Percentiles rank a stretch among this genome's conserved stretches.
phyloP scores from a whole-genome alignment of 2,329 filamentous ascomycete species.

The Nigrospora sphaerica region DNA sequence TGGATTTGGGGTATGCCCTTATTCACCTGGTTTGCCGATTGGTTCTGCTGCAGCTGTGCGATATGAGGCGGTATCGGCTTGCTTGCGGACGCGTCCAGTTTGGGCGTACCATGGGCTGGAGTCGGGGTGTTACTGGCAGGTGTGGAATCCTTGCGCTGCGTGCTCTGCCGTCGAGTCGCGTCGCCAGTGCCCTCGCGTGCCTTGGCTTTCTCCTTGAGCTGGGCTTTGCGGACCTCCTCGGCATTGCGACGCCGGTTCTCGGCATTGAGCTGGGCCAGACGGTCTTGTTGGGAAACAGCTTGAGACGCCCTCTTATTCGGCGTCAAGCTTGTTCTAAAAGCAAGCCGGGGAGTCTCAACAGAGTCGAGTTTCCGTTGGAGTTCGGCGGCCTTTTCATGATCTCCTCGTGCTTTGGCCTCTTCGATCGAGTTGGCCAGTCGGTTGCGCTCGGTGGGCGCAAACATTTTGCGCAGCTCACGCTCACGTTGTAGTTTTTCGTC shows the following conservation, averaged over 20 bases:
- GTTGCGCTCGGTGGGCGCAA: constrained; percentile 60
- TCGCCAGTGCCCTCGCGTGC: constrained; percentile 54
- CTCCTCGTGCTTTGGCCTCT: constrained; percentile 56
- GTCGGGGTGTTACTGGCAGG: constrained; percentile 44
- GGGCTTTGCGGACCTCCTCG: constrained; percentile 86
- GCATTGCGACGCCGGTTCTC: constrained; percentile 78
- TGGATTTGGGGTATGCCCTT: constrained; percentile 63
- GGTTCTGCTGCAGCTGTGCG: constrained; percentile 45
- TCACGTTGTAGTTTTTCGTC: constrained; percentile 70
- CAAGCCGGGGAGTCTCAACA: constrained; percentile 62
- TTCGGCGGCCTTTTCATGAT: constrained; percentile 48
- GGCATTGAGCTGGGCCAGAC: constrained; percentile 74
- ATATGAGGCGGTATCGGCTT: constrained; percentile 40
- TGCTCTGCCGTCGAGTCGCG: constrained; percentile 55
- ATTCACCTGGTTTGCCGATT: constrained; percentile 46
- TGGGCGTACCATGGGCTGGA: constrained; percentile 47
- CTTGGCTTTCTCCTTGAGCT: constrained; percentile 70
- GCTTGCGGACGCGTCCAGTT: constrained; percentile 31
- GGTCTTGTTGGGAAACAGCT: constrained; percentile 65
- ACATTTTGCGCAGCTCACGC: constrained; percentile 59
- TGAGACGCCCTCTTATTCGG: constrained; percentile 42
- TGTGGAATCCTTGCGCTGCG: constrained; percentile 47
- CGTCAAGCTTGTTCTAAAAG: constrained; percentile 61
- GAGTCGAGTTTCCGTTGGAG: constrained; percentile 55
- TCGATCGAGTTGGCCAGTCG: constrained; percentile 59